Conservation (phyloP, 108 stramenopile genomes). For the Aureococcus anophagefferens region DNA sequence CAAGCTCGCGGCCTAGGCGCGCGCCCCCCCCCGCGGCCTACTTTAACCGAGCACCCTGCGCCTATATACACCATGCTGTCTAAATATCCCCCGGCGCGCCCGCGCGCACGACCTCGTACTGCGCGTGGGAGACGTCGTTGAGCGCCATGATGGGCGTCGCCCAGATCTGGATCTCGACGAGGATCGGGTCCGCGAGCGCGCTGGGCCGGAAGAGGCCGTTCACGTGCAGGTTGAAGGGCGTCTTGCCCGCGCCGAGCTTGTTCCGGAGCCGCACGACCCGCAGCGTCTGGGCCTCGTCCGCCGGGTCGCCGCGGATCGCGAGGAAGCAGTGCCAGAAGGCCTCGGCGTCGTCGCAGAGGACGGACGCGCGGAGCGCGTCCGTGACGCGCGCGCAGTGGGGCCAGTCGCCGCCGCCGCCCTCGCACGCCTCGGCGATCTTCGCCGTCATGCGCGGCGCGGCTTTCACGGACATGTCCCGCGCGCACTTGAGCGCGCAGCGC, state of each 20-base stretch:
- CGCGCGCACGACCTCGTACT: no score
- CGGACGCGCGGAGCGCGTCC: background rate
- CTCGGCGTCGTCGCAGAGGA: background rate
- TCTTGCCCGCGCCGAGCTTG: background rate
- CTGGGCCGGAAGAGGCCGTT: background rate
- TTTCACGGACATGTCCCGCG: no score
- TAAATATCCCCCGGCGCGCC: no score
- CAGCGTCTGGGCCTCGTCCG: background rate
- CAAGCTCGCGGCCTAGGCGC: background rate
- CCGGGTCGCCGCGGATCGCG: background rate
- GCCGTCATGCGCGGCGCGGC: no score
- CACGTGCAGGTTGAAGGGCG: background rate
- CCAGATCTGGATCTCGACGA: constrained; percentile 1
- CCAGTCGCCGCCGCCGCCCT: background rate
- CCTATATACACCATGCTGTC: no score
- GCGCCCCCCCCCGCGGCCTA: no score
- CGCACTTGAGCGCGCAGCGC: no score
- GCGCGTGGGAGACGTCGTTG: no score
- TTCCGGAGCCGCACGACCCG: background rate
- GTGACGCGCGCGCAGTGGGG: background rate
- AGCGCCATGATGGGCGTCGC: no score
- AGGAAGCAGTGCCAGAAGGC: background rate
- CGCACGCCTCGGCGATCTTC: background rate
- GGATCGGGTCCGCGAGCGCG: background rate
- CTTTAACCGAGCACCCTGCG: no score